phyloP scores from a whole-genome alignment of 148 eudicot species.

The Chenopodium formosanum region DNA sequence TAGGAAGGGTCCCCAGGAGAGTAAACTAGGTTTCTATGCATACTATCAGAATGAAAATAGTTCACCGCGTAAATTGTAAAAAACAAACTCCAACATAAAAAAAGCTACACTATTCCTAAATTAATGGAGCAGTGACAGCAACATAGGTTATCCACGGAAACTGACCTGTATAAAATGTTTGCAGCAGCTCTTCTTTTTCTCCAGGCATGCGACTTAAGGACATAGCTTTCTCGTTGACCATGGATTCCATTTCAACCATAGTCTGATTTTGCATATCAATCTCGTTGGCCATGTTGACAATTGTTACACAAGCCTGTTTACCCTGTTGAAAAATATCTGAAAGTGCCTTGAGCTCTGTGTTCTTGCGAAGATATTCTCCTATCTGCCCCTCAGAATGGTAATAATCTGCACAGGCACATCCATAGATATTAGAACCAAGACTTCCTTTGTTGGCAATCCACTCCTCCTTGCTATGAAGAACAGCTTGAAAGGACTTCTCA shows the following conservation, averaged over 20 bases:
- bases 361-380: conserved; percentile 58
- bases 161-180: conserved; percentile 53
- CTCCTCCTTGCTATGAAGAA: conserved; percentile 56
- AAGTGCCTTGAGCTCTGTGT: conserved; percentile 53
- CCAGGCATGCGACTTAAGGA: conserved; percentile 54
- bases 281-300: conserved; percentile 51
- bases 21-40: not conserved
- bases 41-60: not conserved
- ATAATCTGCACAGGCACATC: conserved; percentile 73
- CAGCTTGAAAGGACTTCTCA: conserved; percentile 64
- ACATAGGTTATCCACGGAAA: not conserved
- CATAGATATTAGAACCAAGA: conserved; percentile 46
- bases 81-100: not conserved
- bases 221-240: conserved; percentile 51
- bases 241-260: conserved; percentile 50
- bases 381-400: conserved; percentile 47
- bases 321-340: conserved; percentile 52
- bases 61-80: not conserved
- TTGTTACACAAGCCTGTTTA: conserved; percentile 26
- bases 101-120: not conserved
- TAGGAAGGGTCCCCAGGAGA: not conserved
- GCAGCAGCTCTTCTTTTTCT: conserved; percentile 62
- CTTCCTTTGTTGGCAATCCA: conserved; percentile 38
- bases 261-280: conserved; percentile 50
- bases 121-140: not conserved